Base-by-base conservation (phyloP, 345 rosid genomes). In the Excoecaria agallocha region DNA sequence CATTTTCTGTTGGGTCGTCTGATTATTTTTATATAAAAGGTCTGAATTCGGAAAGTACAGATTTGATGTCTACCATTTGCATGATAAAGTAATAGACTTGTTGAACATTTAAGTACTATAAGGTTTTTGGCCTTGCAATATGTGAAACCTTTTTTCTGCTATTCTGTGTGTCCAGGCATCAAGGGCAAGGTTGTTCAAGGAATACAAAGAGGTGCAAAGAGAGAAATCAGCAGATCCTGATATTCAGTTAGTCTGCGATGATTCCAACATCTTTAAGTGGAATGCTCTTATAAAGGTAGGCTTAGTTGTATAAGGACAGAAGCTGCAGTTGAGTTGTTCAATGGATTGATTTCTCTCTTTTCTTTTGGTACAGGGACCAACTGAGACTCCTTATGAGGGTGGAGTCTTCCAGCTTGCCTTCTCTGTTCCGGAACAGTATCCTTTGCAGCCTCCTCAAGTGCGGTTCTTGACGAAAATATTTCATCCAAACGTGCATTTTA, bases 361-460 rank as follows among this genome's bases (percentile, higher is more conserved):
- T 54, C 30, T 68, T 41, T 65, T 54, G 35, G n/a, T 48, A 2
- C 71, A 95, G 97, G 97, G 99, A 52, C 97, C 99, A 37, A 90
- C 97, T 0, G 99, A 96, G 87, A 96, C 99, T 63, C 99, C 99
- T 55, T 96, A 80, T 67, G 99, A 96, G 78, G 98, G 98, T 17
- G 97, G 99, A 55, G 90, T 93, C 17, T 96, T 96, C 86, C 97
- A 96, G 85, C 98, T 93, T 68, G 94, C 93, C 11, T 90, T 93
- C 77, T 84, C 98, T 74, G 97, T 93, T 74, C 99, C 99, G 22
- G 99, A 93, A 77, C 97, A 88, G 55, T 96, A 96, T 80, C 99
- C 98, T 72, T 65, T 96, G 75, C 98, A 96, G 73, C 99, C 99
- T 76, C 99, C 99, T 61, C 99, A 93, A 93, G 99, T 95, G 24